A percentile compares a stretch with the other conserved stretches of the same genome.
Evolutionary conservation across 768 basidiomycete species (phyloP).

Genomic region (Russula dissimulans): DNA sequence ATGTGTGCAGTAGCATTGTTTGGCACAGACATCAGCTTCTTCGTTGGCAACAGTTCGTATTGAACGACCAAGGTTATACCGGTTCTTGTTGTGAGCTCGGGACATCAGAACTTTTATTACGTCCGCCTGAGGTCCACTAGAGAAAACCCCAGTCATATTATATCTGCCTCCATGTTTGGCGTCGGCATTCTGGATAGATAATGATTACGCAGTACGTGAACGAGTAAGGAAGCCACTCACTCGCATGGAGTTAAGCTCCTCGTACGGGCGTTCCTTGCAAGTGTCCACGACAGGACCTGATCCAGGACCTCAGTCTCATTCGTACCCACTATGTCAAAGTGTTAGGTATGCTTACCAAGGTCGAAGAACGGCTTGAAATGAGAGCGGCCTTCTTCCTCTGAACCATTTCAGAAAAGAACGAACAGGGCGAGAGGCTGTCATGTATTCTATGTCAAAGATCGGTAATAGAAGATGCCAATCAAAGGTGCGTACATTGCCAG

Average conservation of each 20-base stretch:
- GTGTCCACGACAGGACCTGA: slow-evolving; percentile 19
- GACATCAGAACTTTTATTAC: background rate
- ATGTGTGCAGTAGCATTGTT: slow-evolving; percentile 14
- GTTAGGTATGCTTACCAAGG: slow-evolving; percentile 14
- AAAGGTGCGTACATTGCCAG: slow-evolving; percentile 10
- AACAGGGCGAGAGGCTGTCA: slow-evolving; percentile 16
- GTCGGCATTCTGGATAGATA: slow-evolving; percentile 10
- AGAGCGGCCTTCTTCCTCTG: slow-evolving; percentile 21
- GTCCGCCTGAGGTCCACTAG: background rate
- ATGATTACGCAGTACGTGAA: too few species aligned
- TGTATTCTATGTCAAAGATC: background rate
- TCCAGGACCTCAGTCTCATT: background rate
- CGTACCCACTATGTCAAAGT: background rate
- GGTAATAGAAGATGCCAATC: background rate
- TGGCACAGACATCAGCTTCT: slow-evolving; percentile 16
- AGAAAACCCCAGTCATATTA: slow-evolving; percentile 13
- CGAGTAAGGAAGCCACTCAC: background rate
- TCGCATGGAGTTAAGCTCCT: slow-evolving; percentile 12
- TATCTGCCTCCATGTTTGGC: slow-evolving; percentile 6
- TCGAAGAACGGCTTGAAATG: slow-evolving; percentile 23
- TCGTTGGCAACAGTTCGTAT: slow-evolving; percentile 7
- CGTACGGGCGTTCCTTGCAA: slow-evolving; percentile 20
- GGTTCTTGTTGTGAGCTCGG: background rate
- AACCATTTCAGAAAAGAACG: slow-evolving; percentile 22
- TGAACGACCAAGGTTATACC: background rate